Evolutionary conservation across 768 basidiomycete species (phyloP).

Genomic region (Clathrus columnatus): DNA sequence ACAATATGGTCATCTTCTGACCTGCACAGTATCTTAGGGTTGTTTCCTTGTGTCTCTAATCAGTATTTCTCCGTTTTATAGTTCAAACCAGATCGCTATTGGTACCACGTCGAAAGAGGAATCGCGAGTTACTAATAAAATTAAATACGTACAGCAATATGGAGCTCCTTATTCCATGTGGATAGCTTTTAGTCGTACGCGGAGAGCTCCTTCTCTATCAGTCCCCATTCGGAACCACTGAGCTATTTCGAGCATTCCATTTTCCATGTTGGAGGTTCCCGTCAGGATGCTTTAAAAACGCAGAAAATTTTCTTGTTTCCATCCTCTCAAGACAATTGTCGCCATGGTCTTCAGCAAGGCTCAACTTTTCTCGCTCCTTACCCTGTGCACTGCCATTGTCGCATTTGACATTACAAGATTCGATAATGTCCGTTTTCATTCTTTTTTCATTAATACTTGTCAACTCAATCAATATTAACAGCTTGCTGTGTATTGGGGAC

Average conservation of each 20-base stretch:
- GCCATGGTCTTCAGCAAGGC: background rate
- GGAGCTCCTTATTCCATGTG: background rate
- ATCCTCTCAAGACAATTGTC: background rate
- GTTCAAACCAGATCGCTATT: background rate
- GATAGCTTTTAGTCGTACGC: background rate
- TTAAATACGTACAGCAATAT: background rate
- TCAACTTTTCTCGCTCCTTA: background rate
- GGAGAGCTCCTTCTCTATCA: background rate
- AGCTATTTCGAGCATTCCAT: background rate
- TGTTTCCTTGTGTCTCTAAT: background rate
- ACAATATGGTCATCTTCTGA: background rate
- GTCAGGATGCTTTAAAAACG: background rate
- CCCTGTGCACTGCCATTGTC: background rate
- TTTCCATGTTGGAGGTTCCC: background rate
- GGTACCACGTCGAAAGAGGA: background rate
- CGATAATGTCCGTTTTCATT: background rate
- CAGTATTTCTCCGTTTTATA: background rate
- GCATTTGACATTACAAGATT: background rate
- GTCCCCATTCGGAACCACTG: background rate
- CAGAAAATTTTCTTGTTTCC: background rate
- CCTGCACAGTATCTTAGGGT: background rate
- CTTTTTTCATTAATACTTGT: background rate
- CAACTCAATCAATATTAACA: conserved; percentile 18
- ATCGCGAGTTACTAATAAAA: background rate
- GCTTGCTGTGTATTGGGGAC: conserved; percentile 44